Base-by-base conservation (phyloP, 2,329 filamentous ascomycete species). In the Pseudogymnoascus sp. region DNA sequence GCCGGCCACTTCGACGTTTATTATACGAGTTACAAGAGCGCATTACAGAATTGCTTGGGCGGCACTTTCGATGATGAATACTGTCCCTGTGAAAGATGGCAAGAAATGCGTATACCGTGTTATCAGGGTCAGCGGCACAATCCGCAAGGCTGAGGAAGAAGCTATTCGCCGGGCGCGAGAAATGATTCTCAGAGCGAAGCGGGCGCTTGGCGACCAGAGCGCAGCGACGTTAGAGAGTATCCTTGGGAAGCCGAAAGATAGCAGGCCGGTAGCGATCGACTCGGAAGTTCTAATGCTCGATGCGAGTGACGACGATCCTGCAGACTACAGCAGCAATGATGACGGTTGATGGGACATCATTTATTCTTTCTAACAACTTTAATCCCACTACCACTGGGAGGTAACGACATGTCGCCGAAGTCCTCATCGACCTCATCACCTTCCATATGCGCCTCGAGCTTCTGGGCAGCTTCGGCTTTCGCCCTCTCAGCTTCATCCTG, bases 31-130 rank as follows among this genome's bases (percentile, higher is more conserved):
- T 67, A 86, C 90, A 2, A 87, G 95, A 64, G 86, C 87, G 14
- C 88, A 96, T 68, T 96, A 93, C 74, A 84, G 91, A 56, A 83
- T 97, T 66, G 87, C 96, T 4, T 99, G 95, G 95, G 88, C 92
- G 0, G 90, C 92, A 0, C 78, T 99, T 62, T 90, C 91, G 0
- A 90, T 92, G 69, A 89, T 95, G 79, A 87, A 87, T 21, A 81
- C 77, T 14, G 78, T 97, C 0, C 91, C 84, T 1, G 75, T 82
- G 2, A 81, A 77, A 64, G 81, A 79, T 71, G 83, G 84, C 23
- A 79, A 82, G 64, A 80, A 84, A 0, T 96, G 93, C 70, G 88
- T 93, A 1, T 89, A 96, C 66, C 86, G 88, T 53, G 92, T 99
- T 12, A 85, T 96, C 5, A 84, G 90, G 66, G 91, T 97, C 12